Evolutionary conservation across 2,329 filamentous ascomycete genomes (phyloP).

Genomic region (Dactylellina parvicollis): DNA sequence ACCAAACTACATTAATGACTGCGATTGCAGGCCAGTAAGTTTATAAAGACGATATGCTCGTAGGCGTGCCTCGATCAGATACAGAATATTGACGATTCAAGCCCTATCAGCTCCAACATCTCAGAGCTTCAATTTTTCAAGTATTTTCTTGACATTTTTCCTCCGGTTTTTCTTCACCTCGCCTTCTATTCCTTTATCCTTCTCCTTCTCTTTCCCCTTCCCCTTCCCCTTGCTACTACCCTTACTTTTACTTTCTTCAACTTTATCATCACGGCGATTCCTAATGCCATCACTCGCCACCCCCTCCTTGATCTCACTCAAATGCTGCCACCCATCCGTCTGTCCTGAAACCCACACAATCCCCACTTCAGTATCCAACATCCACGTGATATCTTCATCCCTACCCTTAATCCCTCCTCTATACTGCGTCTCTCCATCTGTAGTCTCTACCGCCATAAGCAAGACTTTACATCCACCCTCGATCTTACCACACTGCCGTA

Average conservation of each 20-base stretch:
- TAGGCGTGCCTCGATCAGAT: too few species aligned
- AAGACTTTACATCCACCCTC: not conserved
- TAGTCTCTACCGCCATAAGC: not conserved
- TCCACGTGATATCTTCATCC: constrained; percentile 31
- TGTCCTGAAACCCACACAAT: constrained; percentile 22
- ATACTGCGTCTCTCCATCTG: too few species aligned
- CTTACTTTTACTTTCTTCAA: not conserved
- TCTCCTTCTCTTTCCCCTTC: not conserved
- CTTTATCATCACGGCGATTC: constrained; percentile 6
- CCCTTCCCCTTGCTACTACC: not conserved
- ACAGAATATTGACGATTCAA: too few species aligned
- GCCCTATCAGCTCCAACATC: too few species aligned
- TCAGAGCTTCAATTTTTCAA: constrained; percentile 20
- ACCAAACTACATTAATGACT: too few species aligned
- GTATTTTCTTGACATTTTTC: constrained; percentile 20
- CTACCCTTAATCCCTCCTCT: too few species aligned
- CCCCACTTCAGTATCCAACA: constrained; percentile 10
- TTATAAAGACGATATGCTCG: too few species aligned
- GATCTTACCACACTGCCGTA: constrained; percentile 10
- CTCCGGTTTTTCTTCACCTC: constrained; percentile 13
- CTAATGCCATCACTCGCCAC: not conserved
- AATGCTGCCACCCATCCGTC: constrained; percentile 11
- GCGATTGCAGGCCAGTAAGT: too few species aligned
- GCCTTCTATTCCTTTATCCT: not conserved
- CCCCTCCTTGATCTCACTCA: not conserved